Evolutionary conservation across 192 early-diverging fungal genomes (phyloP).

Genomic region (Hyaloraphidium curvatum): DNA sequence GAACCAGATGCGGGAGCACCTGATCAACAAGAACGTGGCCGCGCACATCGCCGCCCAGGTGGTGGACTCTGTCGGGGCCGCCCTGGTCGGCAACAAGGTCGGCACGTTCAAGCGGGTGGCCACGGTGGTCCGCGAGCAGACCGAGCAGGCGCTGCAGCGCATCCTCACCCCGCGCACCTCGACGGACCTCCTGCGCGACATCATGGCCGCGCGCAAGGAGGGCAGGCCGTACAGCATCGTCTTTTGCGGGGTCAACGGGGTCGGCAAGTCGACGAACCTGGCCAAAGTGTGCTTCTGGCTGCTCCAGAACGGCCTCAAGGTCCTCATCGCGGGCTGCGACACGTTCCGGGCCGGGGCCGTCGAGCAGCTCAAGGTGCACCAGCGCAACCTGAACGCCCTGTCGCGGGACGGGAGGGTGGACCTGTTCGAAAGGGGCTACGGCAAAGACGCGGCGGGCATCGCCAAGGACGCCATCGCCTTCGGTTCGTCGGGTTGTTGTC

Average conservation of each 20-base stretch:
- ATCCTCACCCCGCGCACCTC: constrained; percentile 79
- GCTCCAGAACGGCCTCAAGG: constrained; percentile 70
- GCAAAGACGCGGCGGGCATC: constrained; percentile 88
- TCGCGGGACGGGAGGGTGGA: constrained; percentile 44
- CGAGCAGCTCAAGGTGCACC: constrained; percentile 84
- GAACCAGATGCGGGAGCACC: constrained; percentile 74
- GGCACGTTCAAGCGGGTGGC: constrained; percentile 41
- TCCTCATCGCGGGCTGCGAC: constrained; percentile 89
- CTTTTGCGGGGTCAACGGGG: constrained; percentile 93
- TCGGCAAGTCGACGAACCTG: constrained; percentile 83
- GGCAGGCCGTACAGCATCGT: constrained; percentile 69
- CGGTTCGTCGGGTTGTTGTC: constrained; percentile 13
- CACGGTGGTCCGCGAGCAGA: constrained; percentile 48
- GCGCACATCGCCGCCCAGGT: constrained; percentile 68
- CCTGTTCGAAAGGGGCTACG: constrained; percentile 87
- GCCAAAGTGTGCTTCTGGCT: constrained; percentile 92
- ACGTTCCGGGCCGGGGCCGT: constrained; percentile 92
- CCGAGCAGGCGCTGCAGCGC: constrained; percentile 65
- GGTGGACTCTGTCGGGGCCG: constrained; percentile 52
- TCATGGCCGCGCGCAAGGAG: constrained; percentile 42
- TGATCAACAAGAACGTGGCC: constrained; percentile 86
- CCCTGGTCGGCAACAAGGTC: constrained; percentile 52
- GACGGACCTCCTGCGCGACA: constrained; percentile 77
- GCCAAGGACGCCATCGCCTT: constrained; percentile 81
- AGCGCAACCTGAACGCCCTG: constrained; percentile 64